phyloP scores from a whole-genome alignment of 768 basidiomycete species.

The Erythrobasidium yunnanense region DNA sequence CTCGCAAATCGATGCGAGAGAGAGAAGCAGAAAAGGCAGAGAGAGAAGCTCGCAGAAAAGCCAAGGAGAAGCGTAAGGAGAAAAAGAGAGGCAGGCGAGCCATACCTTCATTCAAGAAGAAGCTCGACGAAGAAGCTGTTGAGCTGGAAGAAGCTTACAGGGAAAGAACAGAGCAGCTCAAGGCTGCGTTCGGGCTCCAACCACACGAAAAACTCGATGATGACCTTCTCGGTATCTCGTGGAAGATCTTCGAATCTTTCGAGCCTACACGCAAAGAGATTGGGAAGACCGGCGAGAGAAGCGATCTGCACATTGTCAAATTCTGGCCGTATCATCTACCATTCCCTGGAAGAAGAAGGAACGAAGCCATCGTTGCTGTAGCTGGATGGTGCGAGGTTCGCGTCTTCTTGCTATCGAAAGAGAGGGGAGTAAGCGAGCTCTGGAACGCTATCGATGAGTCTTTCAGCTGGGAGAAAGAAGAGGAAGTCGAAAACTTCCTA shows the following conservation, averaged over 20 bases:
- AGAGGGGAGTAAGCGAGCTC: background rate
- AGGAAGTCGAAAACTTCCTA: background rate
- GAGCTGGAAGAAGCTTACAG: constrained; percentile 10
- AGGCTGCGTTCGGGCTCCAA: background rate
- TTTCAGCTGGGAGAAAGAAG: constrained; percentile 9
- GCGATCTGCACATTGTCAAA: constrained; percentile 14
- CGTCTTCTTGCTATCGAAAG: background rate
- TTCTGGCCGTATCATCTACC: constrained; percentile 24
- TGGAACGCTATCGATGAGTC: constrained; percentile 22
- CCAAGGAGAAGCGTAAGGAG: background rate
- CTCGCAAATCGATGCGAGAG: constrained; percentile 2
- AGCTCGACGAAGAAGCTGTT: background rate
- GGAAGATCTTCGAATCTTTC: background rate
- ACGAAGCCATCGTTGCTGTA: constrained; percentile 19
- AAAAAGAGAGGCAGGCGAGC: constrained; percentile 1
- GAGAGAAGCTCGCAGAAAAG: background rate
- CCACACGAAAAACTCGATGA: background rate
- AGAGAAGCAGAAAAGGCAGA: constrained; percentile 9
- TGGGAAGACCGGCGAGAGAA: background rate
- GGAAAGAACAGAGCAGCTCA: background rate
- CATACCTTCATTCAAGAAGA: constrained; percentile 2
- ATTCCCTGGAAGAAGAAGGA: background rate
- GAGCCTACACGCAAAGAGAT: background rate
- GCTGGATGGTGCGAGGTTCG: constrained; percentile 13
- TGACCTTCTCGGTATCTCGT: background rate